phyloP scores from a whole-genome alignment of 1,284 basidiomycete genomes.

The Anthracocystis walkeri region DNA sequence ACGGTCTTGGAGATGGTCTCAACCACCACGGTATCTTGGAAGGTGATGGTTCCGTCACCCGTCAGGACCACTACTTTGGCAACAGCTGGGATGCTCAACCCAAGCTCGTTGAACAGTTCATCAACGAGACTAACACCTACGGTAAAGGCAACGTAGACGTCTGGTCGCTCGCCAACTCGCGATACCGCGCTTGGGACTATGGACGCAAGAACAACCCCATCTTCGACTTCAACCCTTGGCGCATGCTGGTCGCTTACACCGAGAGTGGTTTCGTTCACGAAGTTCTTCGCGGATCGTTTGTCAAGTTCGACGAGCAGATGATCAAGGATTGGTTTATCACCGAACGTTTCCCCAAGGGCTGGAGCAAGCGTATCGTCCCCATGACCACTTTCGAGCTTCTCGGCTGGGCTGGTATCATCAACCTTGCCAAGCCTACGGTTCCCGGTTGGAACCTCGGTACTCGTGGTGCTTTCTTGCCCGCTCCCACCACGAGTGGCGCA shows the following conservation, averaged over 20 bases:
- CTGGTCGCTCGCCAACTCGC: slow-evolving; percentile 32
- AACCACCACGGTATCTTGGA: slow-evolving; percentile 38
- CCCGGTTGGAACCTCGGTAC: slow-evolving; percentile 36
- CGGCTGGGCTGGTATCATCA: slow-evolving; percentile 35
- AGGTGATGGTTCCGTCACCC: slow-evolving; percentile 45
- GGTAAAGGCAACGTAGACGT: slow-evolving; percentile 30
- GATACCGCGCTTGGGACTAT: slow-evolving; percentile 29
- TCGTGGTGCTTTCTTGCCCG: slow-evolving; percentile 24
- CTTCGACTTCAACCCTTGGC: slow-evolving; percentile 48
- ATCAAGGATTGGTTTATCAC: slow-evolving; percentile 38
- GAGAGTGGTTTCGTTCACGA: slow-evolving; percentile 44
- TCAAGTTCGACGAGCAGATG: slow-evolving; percentile 38
- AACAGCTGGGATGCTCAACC: slow-evolving; percentile 39
- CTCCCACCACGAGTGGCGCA: slow-evolving; percentile 21
- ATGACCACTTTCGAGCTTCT: slow-evolving; percentile 34
- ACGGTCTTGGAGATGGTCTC: slow-evolving; percentile 24
- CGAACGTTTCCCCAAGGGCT: slow-evolving; percentile 32
- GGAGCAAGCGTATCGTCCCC: slow-evolving; percentile 33
- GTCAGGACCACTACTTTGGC: slow-evolving; percentile 42
- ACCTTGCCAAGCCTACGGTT: slow-evolving; percentile 22
- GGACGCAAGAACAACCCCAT: slow-evolving; percentile 25
- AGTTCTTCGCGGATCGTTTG: slow-evolving; percentile 30
- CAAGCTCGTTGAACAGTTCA: slow-evolving; percentile 20
- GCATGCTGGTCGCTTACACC: slow-evolving; percentile 38
- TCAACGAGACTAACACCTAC: slow-evolving; percentile 43